These are phyloP conservation scores for Kodamaea hsintzibuensis DNA, from an alignment of 805 yeast species.

Conservation along the genomic window DNA sequence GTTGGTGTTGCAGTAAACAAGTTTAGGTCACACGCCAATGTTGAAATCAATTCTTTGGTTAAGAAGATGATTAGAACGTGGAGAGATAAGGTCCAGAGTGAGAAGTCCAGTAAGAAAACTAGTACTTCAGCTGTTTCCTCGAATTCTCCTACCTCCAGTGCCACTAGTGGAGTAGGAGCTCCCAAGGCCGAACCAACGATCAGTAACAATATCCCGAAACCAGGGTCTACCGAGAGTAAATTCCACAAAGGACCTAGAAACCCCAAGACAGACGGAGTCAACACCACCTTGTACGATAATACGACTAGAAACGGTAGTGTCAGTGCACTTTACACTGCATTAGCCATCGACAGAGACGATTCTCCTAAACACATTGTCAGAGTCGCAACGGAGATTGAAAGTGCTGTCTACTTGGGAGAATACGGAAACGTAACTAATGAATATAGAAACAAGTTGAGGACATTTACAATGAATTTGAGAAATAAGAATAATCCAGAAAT, in stretches of 20 bases:
- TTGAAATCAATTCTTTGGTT: slow-evolving; percentile 70
- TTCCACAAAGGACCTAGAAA: slow-evolving; percentile 61
- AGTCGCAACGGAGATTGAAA: slow-evolving; percentile 71
- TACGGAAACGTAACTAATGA: slow-evolving; percentile 55
- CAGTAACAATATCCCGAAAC: slow-evolving; percentile 2
- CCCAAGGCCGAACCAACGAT: slow-evolving; percentile 4
- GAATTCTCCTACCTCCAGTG: background rate
- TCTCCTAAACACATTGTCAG: slow-evolving; percentile 58
- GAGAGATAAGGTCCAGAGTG: slow-evolving; percentile 83
- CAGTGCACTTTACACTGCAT: slow-evolving; percentile 81
- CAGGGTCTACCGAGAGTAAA: slow-evolving; percentile 38
- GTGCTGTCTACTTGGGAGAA: slow-evolving; percentile 63
- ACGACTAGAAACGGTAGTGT: slow-evolving; percentile 82
- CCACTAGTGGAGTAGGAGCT: background rate
- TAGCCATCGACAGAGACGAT: slow-evolving; percentile 75
- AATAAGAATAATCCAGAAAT: slow-evolving; percentile 88
- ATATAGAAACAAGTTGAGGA: slow-evolving; percentile 82
- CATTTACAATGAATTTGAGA: slow-evolving; percentile 82
- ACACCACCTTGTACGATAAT: slow-evolving; percentile 67
- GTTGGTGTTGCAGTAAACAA: slow-evolving; percentile 97
- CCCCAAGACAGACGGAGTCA: slow-evolving; percentile 78
- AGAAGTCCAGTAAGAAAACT: slow-evolving; percentile 47
- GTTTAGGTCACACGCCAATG: slow-evolving; percentile 64
- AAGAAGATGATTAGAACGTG: slow-evolving; percentile 81
- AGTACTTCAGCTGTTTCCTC: background rate